A percentile compares a stretch with the other conserved stretches of the same genome.
Evolutionary conservation across 2,329 filamentous ascomycete species (phyloP).

Genomic region (Aureobasidium sp.): DNA sequence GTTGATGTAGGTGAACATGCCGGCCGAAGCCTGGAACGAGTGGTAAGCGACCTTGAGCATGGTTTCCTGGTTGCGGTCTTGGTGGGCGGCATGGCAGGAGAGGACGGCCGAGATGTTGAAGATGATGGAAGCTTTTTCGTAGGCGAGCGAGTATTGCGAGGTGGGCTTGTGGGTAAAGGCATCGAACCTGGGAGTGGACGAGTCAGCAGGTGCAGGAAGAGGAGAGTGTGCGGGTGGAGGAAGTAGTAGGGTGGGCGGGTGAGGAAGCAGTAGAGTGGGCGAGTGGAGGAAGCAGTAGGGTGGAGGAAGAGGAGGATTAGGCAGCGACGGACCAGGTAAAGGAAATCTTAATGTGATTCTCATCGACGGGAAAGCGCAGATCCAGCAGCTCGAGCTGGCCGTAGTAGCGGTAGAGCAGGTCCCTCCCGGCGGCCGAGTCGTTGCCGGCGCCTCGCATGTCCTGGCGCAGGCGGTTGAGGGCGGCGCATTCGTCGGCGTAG

Average conservation of each 20-base stretch:
- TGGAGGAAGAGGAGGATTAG: neutral
- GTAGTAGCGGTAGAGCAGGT: constrained; percentile 94
- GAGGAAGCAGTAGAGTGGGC: too few relatives aligned
- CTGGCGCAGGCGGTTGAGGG: constrained; percentile 88
- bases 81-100: constrained; percentile 87
- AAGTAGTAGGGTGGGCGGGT: too few relatives aligned
- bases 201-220: neutral
- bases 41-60: constrained; percentile 96
- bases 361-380: constrained; percentile 89
- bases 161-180: constrained; percentile 99
- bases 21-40: constrained; percentile 93
- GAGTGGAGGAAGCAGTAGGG: too few relatives aligned
- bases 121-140: constrained; percentile 97
- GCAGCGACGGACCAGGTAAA: constrained; percentile 72
- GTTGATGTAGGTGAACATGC: constrained; percentile 99
- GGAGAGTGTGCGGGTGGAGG: too few relatives aligned
- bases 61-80: constrained; percentile 83
- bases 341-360: constrained; percentile 97
- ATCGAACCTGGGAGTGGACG: constrained; percentile 66
- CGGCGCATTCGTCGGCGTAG: constrained; percentile 90
- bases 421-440: constrained; percentile 86
- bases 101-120: constrained; percentile 98
- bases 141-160: constrained; percentile 89
- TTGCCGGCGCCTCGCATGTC: constrained; percentile 97
- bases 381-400: constrained; percentile 93